Percentiles rank a stretch among this genome's conserved stretches.
Evolutionary conservation across 805 yeast genomes (phyloP).

Genomic region (Lachancea fermentati): DNA sequence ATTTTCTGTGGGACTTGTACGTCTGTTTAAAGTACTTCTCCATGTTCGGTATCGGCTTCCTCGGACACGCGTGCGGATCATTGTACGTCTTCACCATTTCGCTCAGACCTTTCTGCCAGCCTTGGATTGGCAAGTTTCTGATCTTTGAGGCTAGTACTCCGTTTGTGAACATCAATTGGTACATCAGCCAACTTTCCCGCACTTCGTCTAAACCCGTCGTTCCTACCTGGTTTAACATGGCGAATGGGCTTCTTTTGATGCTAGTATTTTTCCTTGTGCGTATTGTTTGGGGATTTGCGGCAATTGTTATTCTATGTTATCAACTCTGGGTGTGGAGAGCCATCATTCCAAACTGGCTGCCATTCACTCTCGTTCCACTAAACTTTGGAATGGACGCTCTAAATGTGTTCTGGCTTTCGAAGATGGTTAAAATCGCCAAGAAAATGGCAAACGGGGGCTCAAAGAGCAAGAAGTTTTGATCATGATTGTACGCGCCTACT

Average conservation of each 20-base stretch:
- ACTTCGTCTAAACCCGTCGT: conserved; percentile 41
- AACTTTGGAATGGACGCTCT: conserved; percentile 61
- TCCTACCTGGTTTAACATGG: conserved; percentile 44
- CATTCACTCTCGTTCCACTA: conserved; percentile 46
- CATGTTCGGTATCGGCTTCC: conserved; percentile 75
- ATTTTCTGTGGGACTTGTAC: conserved; percentile 83
- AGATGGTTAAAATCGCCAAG: conserved; percentile 74
- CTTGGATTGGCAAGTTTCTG: conserved; percentile 78
- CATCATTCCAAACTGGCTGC: conserved; percentile 41
- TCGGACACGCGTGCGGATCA: conserved; percentile 81
- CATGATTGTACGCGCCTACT: background rate
- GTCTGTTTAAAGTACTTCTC: conserved; percentile 60
- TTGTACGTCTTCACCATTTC: conserved; percentile 62
- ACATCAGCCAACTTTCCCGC: conserved; percentile 67
- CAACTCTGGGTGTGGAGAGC: conserved; percentile 44
- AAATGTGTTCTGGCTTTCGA: conserved; percentile 81
- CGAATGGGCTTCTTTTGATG: conserved; percentile 72
- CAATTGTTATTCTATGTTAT: conserved; percentile 47
- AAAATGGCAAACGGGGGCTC: conserved; percentile 37
- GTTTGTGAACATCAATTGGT: conserved; percentile 93
- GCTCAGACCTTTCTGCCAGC: conserved; percentile 68
- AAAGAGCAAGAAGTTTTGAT: background rate
- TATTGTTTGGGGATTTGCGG: conserved; percentile 81
- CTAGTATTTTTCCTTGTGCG: conserved; percentile 69
- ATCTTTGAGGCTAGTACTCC: conserved; percentile 89